A percentile compares a stretch with the other conserved stretches of the same genome.
Conservation (phyloP, 116 monocot species). For the Zostera marina region DNA sequence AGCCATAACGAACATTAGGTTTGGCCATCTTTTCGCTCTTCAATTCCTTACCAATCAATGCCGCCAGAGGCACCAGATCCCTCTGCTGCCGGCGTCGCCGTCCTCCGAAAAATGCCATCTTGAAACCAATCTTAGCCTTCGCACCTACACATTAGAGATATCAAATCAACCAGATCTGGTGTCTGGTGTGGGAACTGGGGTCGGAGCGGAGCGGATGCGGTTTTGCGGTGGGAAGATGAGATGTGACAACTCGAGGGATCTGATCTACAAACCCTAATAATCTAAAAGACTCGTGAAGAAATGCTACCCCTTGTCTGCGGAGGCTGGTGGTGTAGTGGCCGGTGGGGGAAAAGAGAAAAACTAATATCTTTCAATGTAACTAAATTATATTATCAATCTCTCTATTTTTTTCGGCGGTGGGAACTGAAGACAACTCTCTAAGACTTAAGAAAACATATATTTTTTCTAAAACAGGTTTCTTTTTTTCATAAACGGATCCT, state of each 20-base stretch:
- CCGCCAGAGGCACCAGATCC: constrained; percentile 51
- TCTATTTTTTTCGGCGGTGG: no score
- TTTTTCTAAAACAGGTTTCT: no score
- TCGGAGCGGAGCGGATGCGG: constrained; percentile 1
- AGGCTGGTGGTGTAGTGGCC: no score
- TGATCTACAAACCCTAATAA: constrained; percentile 11
- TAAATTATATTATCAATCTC: no score
- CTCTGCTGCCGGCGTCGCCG: constrained; percentile 1
- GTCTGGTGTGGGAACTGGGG: background rate
- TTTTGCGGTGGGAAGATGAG: background rate
- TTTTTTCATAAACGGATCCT: no score
- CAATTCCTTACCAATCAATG: constrained; percentile 55
- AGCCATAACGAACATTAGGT: constrained; percentile 46
- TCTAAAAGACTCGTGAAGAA: background rate
- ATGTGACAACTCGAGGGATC: constrained; percentile 1
- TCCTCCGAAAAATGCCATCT: constrained; percentile 3
- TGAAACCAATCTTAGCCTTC: background rate
- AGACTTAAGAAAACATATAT: no score
- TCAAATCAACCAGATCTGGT: constrained; percentile 6
- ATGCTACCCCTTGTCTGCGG: background rate
- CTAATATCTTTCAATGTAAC: no score
- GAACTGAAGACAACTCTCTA: no score
- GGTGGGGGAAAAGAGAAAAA: no score
- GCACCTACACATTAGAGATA: background rate
- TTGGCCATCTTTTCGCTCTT: constrained; percentile 51